These are phyloP conservation scores for Apiotrichum mycotoxinovorans DNA, from an alignment of 1,284 basidiomycete genomes.

Conservation along the genomic window DNA sequence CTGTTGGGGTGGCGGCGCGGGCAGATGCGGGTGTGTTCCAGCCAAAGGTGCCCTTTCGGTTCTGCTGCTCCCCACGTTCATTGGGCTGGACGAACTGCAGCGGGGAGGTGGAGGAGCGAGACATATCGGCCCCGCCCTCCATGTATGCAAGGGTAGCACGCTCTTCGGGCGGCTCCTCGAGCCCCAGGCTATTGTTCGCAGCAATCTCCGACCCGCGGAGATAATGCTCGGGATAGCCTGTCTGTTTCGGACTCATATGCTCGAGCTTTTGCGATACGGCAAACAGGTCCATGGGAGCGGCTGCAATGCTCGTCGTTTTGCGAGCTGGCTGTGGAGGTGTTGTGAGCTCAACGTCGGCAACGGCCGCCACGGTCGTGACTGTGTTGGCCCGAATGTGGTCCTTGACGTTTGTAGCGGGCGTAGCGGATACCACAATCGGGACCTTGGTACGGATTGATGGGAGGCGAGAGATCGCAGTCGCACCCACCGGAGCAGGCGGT, in stretches of 20 bases:
- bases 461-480: not conserved
- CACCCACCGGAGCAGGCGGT: not conserved
- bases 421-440: not conserved
- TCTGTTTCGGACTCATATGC: not conserved
- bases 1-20: not conserved
- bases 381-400: not conserved
- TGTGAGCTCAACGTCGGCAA: not conserved
- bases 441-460: not conserved
- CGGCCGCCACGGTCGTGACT: not conserved
- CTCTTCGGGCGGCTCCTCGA: not conserved
- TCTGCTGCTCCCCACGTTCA: no score
- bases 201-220: not conserved
- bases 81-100: not conserved
- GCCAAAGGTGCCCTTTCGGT: not conserved
- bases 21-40: not conserved
- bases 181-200: not conserved
- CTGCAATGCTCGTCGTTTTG: not conserved
- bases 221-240: not conserved
- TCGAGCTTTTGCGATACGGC: not conserved
- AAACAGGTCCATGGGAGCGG: not conserved
- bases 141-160: not conserved
- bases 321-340: not conserved
- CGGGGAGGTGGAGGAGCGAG: not conserved
- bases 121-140: not conserved
- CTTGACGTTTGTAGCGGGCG: not conserved